phyloP scores from a whole-genome alignment of 768 basidiomycete genomes.

The Lactifluus echinatus region DNA sequence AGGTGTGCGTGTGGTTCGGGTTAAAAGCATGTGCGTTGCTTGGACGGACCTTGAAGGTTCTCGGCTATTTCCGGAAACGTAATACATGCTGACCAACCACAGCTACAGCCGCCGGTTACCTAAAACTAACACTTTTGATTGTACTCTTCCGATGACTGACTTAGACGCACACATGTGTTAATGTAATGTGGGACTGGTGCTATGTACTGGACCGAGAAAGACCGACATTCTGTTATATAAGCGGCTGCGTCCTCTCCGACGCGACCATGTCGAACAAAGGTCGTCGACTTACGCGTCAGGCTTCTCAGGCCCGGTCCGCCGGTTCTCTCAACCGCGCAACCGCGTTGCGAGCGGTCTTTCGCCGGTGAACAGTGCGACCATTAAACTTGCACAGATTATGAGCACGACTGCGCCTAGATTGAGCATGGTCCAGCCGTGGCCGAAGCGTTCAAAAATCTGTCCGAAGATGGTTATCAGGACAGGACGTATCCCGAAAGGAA shows the following conservation, averaged over 20 bases:
- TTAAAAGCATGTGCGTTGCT: neutral
- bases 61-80: conserved; percentile 6
- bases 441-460: conserved; percentile 52
- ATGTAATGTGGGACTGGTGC: no score
- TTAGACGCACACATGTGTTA: no score
- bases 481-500: neutral
- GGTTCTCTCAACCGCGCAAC: neutral
- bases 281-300: no score
- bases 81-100: no score
- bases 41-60: neutral
- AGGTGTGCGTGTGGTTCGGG: conserved; percentile 51
- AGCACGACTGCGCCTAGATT: conserved; percentile 41
- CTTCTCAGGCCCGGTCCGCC: neutral
- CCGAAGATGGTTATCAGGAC: neutral
- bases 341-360: conserved; percentile 22
- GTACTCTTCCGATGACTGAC: no score
- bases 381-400: conserved; percentile 30
- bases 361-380: conserved; percentile 43
- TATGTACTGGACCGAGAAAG: no score
- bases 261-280: no score
- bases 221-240: no score
- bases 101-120: no score
- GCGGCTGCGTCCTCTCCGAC: no score
- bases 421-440: conserved; percentile 52
- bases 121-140: no score